phyloP scores from a whole-genome alignment of 805 yeast species.

The Myxozyma udenii region DNA sequence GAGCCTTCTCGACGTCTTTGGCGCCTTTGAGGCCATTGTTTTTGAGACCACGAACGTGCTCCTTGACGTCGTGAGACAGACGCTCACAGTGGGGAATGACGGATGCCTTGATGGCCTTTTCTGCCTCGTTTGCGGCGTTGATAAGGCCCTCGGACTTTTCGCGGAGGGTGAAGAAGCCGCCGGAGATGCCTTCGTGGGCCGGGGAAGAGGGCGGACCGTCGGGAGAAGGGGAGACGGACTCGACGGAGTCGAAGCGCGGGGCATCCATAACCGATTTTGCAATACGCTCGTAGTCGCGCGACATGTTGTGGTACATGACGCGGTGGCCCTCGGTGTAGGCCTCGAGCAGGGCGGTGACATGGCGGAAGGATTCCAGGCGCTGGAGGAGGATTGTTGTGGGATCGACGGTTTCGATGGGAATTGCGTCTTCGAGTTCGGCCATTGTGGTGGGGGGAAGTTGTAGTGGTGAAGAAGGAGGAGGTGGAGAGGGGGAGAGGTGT shows the following conservation, averaged over 20 bases:
- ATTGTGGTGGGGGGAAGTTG: neutral
- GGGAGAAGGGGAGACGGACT: slow-evolving; percentile 7
- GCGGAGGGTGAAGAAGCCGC: slow-evolving; percentile 39
- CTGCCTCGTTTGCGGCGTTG: slow-evolving; percentile 43
- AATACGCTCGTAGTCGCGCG: slow-evolving; percentile 39
- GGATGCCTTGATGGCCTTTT: slow-evolving; percentile 39
- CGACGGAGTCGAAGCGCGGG: slow-evolving; percentile 38
- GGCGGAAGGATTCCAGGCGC: slow-evolving; percentile 44
- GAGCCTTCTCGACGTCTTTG: slow-evolving; percentile 42
- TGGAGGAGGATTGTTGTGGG: slow-evolving; percentile 40
- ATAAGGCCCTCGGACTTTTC: slow-evolving; percentile 37
- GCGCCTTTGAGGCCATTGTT: slow-evolving; percentile 39
- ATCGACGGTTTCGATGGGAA: slow-evolving; percentile 35
- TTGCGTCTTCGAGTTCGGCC: slow-evolving; percentile 19
- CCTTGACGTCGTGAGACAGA: slow-evolving; percentile 42
- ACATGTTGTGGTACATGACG: slow-evolving; percentile 34
- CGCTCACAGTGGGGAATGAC: slow-evolving; percentile 47
- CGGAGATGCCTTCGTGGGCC: slow-evolving; percentile 38
- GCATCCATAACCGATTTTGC: slow-evolving; percentile 37
- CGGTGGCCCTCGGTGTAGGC: slow-evolving; percentile 37
- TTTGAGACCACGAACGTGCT: slow-evolving; percentile 45
- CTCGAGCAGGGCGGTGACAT: slow-evolving; percentile 35
- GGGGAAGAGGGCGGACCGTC: slow-evolving; percentile 33
- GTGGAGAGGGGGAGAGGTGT: neutral
- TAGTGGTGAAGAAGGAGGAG: neutral